Evolutionary conservation across 2,329 filamentous ascomycete species (phyloP).

Genomic region (Paraconiothyrium sp.): DNA sequence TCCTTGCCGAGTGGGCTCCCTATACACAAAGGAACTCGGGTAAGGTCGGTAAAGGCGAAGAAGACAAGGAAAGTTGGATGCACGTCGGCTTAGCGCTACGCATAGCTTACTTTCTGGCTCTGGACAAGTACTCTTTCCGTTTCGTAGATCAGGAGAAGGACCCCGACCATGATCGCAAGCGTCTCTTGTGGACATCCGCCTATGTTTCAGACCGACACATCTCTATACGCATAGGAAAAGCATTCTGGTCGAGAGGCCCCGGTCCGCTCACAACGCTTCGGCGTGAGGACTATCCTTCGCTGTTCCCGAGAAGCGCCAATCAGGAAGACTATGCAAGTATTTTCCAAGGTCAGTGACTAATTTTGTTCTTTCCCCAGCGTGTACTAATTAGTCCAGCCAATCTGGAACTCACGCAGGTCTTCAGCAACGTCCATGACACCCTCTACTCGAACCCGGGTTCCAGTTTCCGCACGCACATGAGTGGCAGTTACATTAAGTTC

Average conservation of each 20-base stretch:
- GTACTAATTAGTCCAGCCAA: conserved; percentile 58
- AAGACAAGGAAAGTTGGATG: conserved; percentile 81
- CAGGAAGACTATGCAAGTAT: conserved; percentile 74
- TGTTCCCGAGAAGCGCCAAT: conserved; percentile 66
- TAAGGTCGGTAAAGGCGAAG: conserved; percentile 74
- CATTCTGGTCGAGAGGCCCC: conserved; percentile 77
- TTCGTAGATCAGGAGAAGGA: conserved; percentile 68
- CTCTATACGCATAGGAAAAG: conserved; percentile 75
- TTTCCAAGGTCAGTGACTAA: conserved; percentile 59
- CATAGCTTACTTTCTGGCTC: conserved; percentile 73
- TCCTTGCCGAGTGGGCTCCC: conserved; percentile 78
- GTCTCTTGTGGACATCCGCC: conserved; percentile 72
- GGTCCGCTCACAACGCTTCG: conserved; percentile 71
- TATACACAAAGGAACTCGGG: conserved; percentile 70
- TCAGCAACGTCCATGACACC: conserved; percentile 78
- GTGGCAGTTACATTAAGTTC: conserved; percentile 77
- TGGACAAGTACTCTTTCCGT: conserved; percentile 74
- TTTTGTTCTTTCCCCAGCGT: background rate
- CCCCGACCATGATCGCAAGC: conserved; percentile 68
- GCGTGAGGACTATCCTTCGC: conserved; percentile 73
- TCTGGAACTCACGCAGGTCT: conserved; percentile 75
- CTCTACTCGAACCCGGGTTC: conserved; percentile 76
- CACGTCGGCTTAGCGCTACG: conserved; percentile 75
- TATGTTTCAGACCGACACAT: conserved; percentile 57
- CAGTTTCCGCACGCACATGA: conserved; percentile 74